Conservation (phyloP, 805 yeast genomes). For the Soucietia sequanensis region DNA sequence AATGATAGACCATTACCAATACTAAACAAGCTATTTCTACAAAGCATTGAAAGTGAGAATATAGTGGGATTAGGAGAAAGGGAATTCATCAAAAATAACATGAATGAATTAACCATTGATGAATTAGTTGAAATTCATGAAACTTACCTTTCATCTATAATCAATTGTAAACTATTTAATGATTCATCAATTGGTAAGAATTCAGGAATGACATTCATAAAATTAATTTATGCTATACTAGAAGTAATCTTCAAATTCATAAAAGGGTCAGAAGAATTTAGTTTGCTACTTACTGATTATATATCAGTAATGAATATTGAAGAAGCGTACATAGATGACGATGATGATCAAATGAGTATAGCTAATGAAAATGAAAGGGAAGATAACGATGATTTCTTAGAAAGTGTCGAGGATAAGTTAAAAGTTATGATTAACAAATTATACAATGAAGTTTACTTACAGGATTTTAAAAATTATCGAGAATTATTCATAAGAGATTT, state of each 20-base stretch:
- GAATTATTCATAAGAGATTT: constrained; percentile 50
- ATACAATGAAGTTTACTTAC: constrained; percentile 34
- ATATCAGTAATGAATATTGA: constrained; percentile 27
- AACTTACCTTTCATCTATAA: constrained; percentile 24
- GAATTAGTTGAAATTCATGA: constrained; percentile 43
- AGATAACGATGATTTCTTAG: constrained; percentile 28
- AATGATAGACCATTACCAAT: background rate
- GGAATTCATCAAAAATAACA: constrained; percentile 9
- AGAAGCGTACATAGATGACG: constrained; percentile 7
- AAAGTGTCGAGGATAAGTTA: constrained; percentile 24
- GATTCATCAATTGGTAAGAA: constrained; percentile 28
- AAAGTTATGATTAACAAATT: constrained; percentile 40
- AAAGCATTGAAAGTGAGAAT: background rate
- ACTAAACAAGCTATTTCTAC: background rate
- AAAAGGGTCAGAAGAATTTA: constrained; percentile 34
- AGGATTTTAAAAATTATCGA: constrained; percentile 42
- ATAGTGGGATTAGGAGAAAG: constrained; percentile 5
- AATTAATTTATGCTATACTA: constrained; percentile 30
- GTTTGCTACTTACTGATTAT: constrained; percentile 25
- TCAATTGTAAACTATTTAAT: constrained; percentile 30
- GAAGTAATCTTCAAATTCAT: constrained; percentile 33
- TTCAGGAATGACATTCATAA: constrained; percentile 27
- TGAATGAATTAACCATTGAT: constrained; percentile 45
- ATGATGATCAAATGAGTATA: background rate
- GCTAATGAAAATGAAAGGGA: constrained; percentile 9